Evolutionary conservation across 495 filamentous ascomycete genomes (phyloP).

Genomic region (Mycothermus thermophilus): DNA sequence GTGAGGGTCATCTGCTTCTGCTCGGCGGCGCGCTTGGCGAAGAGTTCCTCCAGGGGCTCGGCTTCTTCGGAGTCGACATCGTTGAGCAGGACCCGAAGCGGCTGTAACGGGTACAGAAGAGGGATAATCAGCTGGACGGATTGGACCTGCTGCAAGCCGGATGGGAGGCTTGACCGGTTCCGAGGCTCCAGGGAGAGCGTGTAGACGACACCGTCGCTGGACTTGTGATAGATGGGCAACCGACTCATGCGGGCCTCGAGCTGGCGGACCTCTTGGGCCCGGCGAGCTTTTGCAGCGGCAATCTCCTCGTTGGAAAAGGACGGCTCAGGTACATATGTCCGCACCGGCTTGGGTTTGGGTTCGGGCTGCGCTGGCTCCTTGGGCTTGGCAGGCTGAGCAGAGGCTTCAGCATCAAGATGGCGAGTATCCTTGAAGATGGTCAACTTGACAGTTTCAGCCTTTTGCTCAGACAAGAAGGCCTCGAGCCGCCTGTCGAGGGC

Average conservation of each 20-base stretch:
- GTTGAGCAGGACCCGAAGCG: constrained; percentile 50
- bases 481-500: constrained; percentile 64
- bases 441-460: constrained; percentile 67
- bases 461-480: constrained; percentile 51
- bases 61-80: constrained; percentile 48
- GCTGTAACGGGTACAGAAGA: constrained; percentile 56
- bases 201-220: constrained; percentile 54
- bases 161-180: constrained; percentile 46
- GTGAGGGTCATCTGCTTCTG: constrained; percentile 51
- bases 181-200: constrained; percentile 59
- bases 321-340: constrained; percentile 24
- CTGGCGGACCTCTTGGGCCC: constrained; percentile 54
- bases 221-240: constrained; percentile 53
- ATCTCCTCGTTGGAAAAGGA: constrained; percentile 44
- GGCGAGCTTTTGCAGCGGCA: constrained; percentile 45
- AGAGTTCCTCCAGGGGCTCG: constrained; percentile 48
- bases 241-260: constrained; percentile 68
- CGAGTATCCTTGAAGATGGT: constrained; percentile 48
- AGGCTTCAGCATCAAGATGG: constrained; percentile 17
- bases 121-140: constrained; percentile 59
- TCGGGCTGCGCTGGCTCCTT: constrained; percentile 30
- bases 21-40: constrained; percentile 42
- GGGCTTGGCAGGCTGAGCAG: constrained; percentile 13
- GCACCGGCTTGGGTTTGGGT: constrained; percentile 20
- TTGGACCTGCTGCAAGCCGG: constrained; percentile 47